Percentiles rank a stretch among this genome's conserved stretches.
These are phyloP conservation scores for Boletus edulis DNA, from an alignment of 768 basidiomycete genomes.

Conservation along the genomic window DNA sequence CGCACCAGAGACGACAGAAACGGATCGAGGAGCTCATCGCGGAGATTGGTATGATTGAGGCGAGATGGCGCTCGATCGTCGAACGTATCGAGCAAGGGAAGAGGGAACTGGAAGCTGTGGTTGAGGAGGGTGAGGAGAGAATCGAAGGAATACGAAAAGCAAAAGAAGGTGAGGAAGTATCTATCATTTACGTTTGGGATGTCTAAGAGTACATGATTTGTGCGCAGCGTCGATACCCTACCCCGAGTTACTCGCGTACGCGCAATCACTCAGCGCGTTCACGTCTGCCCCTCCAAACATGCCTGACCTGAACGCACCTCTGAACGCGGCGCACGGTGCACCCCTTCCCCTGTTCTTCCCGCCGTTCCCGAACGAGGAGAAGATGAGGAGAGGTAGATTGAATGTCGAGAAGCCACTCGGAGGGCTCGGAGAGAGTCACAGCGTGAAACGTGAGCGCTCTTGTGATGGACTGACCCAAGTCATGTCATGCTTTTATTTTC, in stretches of 20 bases:
- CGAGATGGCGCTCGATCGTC: slow-evolving; percentile 67
- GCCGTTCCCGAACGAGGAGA: slow-evolving; percentile 89
- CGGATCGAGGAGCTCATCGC: slow-evolving; percentile 68
- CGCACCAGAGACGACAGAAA: slow-evolving; percentile 75
- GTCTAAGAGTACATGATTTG: not conserved
- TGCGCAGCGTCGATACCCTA: slow-evolving; percentile 71
- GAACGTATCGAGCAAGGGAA: slow-evolving; percentile 63
- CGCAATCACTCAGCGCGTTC: slow-evolving; percentile 80
- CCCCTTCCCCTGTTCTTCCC: slow-evolving; percentile 83
- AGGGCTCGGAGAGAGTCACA: slow-evolving; percentile 76
- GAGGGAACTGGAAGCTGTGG: slow-evolving; percentile 63
- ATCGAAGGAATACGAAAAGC: slow-evolving; percentile 69
- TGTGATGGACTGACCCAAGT: slow-evolving; percentile 1
- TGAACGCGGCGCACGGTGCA: slow-evolving; percentile 48
- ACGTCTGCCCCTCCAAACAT: slow-evolving; percentile 88
- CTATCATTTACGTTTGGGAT: not conserved
- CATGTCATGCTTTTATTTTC: not conserved
- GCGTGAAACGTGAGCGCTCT: slow-evolving; percentile 61
- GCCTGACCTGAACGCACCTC: slow-evolving; percentile 64
- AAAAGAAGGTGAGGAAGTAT: slow-evolving; percentile 52
- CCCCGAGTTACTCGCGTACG: slow-evolving; percentile 79
- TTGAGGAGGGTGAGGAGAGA: slow-evolving; percentile 74
- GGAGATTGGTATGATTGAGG: slow-evolving; percentile 68
- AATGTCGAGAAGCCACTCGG: slow-evolving; percentile 81
- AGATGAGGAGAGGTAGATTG: slow-evolving; percentile 80